Evolutionary conservation across 495 filamentous ascomycete species (phyloP).

Genomic region (Aspergillus diversus): DNA sequence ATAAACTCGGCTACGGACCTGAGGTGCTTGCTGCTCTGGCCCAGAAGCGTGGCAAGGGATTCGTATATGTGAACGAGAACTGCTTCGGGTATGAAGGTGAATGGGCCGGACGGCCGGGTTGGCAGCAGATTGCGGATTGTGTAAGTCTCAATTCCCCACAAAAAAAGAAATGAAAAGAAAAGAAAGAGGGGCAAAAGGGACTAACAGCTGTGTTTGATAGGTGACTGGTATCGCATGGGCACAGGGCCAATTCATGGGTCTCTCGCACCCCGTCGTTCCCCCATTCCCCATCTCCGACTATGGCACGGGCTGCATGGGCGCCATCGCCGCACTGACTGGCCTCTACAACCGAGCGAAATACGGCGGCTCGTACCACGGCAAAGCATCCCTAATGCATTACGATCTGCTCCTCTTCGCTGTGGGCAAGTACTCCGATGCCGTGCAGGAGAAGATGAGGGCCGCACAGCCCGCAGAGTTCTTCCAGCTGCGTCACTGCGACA

Average conservation of each 20-base stretch:
- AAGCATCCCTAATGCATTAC: conserved; percentile 68
- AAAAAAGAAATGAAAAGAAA: conserved; percentile 30
- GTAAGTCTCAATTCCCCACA: conserved; percentile 50
- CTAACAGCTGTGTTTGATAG: conserved; percentile 29
- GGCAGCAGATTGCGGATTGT: conserved; percentile 60
- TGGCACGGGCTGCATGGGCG: conserved; percentile 70
- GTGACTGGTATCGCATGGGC: conserved; percentile 72
- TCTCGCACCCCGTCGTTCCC: conserved; percentile 70
- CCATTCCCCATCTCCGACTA: conserved; percentile 85
- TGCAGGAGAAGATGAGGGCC: conserved; percentile 59
- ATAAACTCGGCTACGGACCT: conserved; percentile 64
- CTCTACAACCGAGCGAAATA: conserved; percentile 62
- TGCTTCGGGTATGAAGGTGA: conserved; percentile 66
- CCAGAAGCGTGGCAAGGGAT: conserved; percentile 57
- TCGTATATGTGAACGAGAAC: conserved; percentile 73
- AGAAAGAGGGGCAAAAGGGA: conserved; percentile 31
- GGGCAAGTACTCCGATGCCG: conserved; percentile 59
- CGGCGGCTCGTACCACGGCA: conserved; percentile 68
- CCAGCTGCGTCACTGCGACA: conserved; percentile 66
- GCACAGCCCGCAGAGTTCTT: conserved; percentile 64
- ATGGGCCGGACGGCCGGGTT: conserved; percentile 55
- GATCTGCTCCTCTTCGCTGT: conserved; percentile 68
- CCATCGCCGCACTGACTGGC: conserved; percentile 64
- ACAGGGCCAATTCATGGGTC: conserved; percentile 73
- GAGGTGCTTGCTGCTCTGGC: conserved; percentile 55